Conservation (phyloP, 2,329 filamentous ascomycete genomes). For the Colletotrichum cordylinicola region DNA sequence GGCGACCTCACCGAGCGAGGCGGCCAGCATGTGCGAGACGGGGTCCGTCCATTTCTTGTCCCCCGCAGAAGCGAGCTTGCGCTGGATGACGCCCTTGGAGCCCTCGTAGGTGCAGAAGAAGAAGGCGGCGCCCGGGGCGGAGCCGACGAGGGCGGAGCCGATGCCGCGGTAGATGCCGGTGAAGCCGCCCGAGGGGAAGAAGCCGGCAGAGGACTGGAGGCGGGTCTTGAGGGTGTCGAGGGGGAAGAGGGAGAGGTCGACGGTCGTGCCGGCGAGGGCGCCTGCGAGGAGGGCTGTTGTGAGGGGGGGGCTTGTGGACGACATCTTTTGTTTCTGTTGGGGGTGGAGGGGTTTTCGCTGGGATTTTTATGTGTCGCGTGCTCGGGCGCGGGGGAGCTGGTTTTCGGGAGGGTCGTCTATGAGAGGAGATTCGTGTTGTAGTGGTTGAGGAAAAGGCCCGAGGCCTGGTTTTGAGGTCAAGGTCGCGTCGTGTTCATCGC, state of each 20-base stretch:
- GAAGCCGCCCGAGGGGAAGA: conserved; percentile 87
- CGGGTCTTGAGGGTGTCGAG: conserved; percentile 99
- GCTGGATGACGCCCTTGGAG: conserved; percentile 62
- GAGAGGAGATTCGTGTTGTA: background rate
- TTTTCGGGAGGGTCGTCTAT: background rate
- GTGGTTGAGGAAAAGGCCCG: background rate
- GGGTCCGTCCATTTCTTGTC: conserved; percentile 24
- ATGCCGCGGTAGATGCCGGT: conserved; percentile 92
- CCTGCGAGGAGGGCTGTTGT: conserved; percentile 76
- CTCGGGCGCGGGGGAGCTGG: background rate
- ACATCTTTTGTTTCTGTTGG: background rate
- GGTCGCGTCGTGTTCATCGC: background rate
- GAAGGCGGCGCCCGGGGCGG: conserved; percentile 90
- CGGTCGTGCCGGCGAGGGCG: conserved; percentile 90
- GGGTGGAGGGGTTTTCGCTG: background rate
- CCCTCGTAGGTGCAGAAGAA: conserved; percentile 97
- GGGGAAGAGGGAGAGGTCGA: conserved; percentile 95
- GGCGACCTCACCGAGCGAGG: conserved; percentile 85
- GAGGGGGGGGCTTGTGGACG: conserved; percentile 45
- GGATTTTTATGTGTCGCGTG: background rate
- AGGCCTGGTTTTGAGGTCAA: background rate
- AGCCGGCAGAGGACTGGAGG: conserved; percentile 81
- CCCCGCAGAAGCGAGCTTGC: conserved; percentile 30
- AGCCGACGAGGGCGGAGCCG: conserved; percentile 87
- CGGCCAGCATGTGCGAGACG: conserved; percentile 78